These are phyloP conservation scores for Urostyla sp. DNA, from an alignment of 73 alveolate species.

Conservation along the genomic window DNA sequence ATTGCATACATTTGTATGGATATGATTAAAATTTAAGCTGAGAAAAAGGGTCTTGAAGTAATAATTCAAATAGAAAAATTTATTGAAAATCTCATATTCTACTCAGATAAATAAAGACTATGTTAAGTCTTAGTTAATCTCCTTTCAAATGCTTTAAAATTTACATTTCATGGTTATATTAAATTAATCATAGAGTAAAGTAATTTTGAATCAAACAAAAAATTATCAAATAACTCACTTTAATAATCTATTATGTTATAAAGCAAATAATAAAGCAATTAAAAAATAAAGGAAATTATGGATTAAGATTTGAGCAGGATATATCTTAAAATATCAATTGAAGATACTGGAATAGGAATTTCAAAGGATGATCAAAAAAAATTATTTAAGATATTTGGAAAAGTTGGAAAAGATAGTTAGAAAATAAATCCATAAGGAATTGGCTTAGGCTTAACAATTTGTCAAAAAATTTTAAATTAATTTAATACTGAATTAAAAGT, in stretches of 20 bases:
- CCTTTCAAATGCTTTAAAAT: not conserved
- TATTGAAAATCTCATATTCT: not conserved
- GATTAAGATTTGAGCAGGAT: too few relatives aligned
- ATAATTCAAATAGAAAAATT: not conserved
- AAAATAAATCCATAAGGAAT: constrained; percentile 66
- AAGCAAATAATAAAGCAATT: too few relatives aligned
- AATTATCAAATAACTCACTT: too few relatives aligned
- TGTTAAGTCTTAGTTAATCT: not conserved
- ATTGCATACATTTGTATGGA: not conserved
- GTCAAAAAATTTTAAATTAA: constrained; percentile 45
- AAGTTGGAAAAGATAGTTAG: constrained; percentile 50
- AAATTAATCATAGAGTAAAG: not conserved
- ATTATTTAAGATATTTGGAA: constrained; percentile 65
- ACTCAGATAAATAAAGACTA: not conserved
- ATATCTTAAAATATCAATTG: not conserved
- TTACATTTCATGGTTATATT: constrained; percentile 1
- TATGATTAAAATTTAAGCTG: not conserved
- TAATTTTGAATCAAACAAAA: too few relatives aligned
- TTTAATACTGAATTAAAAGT: too few relatives aligned
- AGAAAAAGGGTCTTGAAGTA: not conserved
- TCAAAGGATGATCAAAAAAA: constrained; percentile 57
- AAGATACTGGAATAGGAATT: constrained; percentile 67
- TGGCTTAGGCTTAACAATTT: constrained; percentile 67
- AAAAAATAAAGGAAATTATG: too few relatives aligned
- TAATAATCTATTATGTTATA: not conserved